phyloP scores from a whole-genome alignment of 176 grass and related monocot species.

The Lolium rigidum region DNA sequence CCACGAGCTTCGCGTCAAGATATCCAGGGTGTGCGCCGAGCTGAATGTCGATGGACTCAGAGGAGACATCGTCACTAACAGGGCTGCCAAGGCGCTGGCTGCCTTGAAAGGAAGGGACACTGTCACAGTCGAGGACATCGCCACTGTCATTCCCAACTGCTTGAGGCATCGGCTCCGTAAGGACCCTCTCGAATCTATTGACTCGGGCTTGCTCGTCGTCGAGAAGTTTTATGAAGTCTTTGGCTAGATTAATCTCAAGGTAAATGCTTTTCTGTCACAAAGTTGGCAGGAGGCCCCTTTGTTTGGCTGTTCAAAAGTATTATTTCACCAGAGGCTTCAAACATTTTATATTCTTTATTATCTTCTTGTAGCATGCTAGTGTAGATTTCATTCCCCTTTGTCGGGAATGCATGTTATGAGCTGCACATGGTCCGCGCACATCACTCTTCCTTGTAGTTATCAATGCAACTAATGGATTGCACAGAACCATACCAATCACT shows the following conservation, averaged over 20 bases:
- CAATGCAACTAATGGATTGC: background rate
- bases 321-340: conserved; percentile 25
- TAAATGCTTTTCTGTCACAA: conserved; percentile 44
- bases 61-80: conserved; percentile 94
- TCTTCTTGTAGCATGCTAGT: conserved; percentile 34
- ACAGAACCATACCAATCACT: background rate
- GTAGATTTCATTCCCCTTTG: conserved; percentile 22
- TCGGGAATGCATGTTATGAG: conserved; percentile 24
- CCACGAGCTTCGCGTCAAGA: conserved; percentile 94
- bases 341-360: conserved; percentile 14
- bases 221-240: conserved; percentile 99
- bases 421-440: background rate
- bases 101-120: conserved; percentile 85
- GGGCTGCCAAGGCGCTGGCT: conserved; percentile 89
- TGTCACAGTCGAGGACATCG: conserved; percentile 88
- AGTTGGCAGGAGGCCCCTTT: conserved; percentile 33
- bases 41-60: conserved; percentile 93
- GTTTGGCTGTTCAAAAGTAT: conserved; percentile 16
- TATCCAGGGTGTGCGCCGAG: conserved; percentile 91
- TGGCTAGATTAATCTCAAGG: conserved; percentile 55
- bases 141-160: conserved; percentile 93
- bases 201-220: conserved; percentile 89
- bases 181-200: conserved; percentile 93
- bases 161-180: conserved; percentile 97
- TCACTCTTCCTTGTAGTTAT: conserved; percentile 33